These are phyloP conservation scores for Holtermannia corniformis DNA, from an alignment of 768 basidiomycete genomes.

Conservation along the genomic window DNA sequence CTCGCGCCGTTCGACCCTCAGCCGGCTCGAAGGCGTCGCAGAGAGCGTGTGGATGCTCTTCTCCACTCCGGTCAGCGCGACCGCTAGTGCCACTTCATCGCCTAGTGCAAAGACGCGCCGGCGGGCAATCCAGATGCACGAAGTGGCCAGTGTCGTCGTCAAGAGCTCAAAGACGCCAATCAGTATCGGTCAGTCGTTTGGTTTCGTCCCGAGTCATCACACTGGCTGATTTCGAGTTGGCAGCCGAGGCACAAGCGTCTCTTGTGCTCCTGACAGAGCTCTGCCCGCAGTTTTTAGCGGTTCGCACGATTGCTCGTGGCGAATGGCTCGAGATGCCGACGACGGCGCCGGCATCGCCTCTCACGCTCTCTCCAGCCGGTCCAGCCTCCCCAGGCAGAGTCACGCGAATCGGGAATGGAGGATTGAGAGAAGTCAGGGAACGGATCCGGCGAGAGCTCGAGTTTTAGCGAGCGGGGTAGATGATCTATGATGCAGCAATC, in stretches of 20 bases:
- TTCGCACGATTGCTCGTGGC: conserved; percentile 24
- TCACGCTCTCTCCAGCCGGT: conserved; percentile 12
- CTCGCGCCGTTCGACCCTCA: conserved; percentile 38
- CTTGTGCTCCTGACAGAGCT: conserved; percentile 34
- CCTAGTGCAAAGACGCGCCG: conserved; percentile 20
- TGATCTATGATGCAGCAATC: no score
- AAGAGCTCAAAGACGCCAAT: conserved; percentile 42
- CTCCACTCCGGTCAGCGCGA: not conserved
- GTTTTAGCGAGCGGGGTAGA: not conserved
- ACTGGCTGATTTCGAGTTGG: not conserved
- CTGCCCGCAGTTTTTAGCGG: conserved; percentile 39
- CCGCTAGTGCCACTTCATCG: conserved; percentile 5
- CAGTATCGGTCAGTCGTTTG: conserved; percentile 25
- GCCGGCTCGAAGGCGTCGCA: conserved; percentile 37
- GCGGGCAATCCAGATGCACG: conserved; percentile 35
- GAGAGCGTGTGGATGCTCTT: conserved; percentile 42
- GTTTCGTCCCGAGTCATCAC: not conserved
- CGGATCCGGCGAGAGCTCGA: conserved; percentile 36
- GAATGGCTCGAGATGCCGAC: conserved; percentile 42
- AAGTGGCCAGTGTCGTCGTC: conserved; percentile 40
- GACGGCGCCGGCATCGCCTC: conserved; percentile 1
- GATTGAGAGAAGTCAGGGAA: conserved; percentile 41
- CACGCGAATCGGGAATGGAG: conserved; percentile 15
- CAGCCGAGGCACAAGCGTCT: conserved; percentile 40
- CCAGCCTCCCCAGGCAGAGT: conserved; percentile 36